Evolutionary conservation across 768 basidiomycete genomes (phyloP), one percentile per base, ranked within the genome.

Genomic region (Leccinum incarnatum): DNA sequence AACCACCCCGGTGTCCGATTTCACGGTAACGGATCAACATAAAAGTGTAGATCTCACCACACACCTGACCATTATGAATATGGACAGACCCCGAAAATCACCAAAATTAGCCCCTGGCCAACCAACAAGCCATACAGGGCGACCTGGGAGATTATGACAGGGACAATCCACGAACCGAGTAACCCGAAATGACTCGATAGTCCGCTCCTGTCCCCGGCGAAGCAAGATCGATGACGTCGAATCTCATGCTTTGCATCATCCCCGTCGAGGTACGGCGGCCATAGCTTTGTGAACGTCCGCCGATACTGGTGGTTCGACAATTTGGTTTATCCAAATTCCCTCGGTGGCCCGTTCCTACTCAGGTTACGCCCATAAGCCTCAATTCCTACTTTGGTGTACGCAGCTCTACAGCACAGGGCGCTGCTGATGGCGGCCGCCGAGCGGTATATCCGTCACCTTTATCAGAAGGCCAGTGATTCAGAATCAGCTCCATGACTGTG

Each of bases 401-500:
- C 72, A 70, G 53, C 61, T 63, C 54, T 57, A 64, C 30, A 40
- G 57, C 57, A 58, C 57, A 53, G 48, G 36, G 27, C 8, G 27
- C 48, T 15, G 30, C 12, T 17, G 46, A 53, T 45, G 51, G 11
- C 52, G 48, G 42, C 48, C 53, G 17, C 51, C 61, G 53, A 29
- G 62, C 49, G 56, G 59, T 34, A 23, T 49, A 57, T 54, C 55
- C 42, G 50, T 49, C 48, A 57, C 37, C 27, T 46, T 51, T 30
- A 58, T 59, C 50, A 59, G 42, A 40, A 61, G 58, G 61, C 30
- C 63, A 55, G 57, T 62, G 68, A 62, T 79, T 79, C 56, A 83
- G 72, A 60, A 82, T 69, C 56, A 80, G 65, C 65, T 81, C 81
- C 80, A 81, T 82, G 61, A 79, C 69, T 40, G 69, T 79, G 62